Percentiles rank a stretch among this genome's conserved stretches.
phyloP scores from a whole-genome alignment of 2,329 filamentous ascomycete genomes.

The Alternaria burnsii region DNA sequence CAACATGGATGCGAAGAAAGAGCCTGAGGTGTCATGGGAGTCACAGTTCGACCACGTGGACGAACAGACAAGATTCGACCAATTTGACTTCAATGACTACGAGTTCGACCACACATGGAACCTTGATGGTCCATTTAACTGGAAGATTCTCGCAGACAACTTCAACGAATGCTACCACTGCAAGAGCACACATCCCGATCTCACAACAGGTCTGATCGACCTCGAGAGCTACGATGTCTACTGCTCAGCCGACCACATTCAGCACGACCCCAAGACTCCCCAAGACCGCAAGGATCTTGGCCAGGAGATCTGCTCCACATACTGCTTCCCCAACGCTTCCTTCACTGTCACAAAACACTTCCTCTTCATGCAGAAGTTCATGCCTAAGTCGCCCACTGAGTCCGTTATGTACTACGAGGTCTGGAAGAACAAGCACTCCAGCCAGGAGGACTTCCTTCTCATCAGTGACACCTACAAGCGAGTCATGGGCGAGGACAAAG shows the following conservation, averaged over 20 bases:
- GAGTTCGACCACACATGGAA: constrained; percentile 54
- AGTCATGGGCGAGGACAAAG: constrained; percentile 71
- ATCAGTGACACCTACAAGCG: constrained; percentile 69
- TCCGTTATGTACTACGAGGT: constrained; percentile 70
- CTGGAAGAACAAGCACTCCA: constrained; percentile 67
- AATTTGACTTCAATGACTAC: constrained; percentile 54
- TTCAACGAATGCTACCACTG: constrained; percentile 75
- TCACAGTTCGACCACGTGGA: constrained; percentile 42
- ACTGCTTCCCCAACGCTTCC: constrained; percentile 44
- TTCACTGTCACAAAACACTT: constrained; percentile 58
- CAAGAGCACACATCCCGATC: constrained; percentile 66
- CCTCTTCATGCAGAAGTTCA: constrained; percentile 70
- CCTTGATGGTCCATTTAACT: constrained; percentile 45
- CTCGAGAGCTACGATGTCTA: constrained; percentile 61
- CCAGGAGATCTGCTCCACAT: constrained; percentile 43
- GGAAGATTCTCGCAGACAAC: constrained; percentile 60
- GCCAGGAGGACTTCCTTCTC: constrained; percentile 65
- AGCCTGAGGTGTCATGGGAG: constrained; percentile 42
- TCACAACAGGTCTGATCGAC: constrained; percentile 63
- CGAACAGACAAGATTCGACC: constrained; percentile 46
- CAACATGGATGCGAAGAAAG: constrained; percentile 48
- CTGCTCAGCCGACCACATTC: constrained; percentile 41
- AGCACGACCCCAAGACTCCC: constrained; percentile 44
- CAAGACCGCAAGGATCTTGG: constrained; percentile 35
- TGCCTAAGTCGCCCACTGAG: constrained; percentile 61